Evolutionary conservation across 148 eudicot genomes (phyloP).

Genomic region (Simmondsia chinensis): DNA sequence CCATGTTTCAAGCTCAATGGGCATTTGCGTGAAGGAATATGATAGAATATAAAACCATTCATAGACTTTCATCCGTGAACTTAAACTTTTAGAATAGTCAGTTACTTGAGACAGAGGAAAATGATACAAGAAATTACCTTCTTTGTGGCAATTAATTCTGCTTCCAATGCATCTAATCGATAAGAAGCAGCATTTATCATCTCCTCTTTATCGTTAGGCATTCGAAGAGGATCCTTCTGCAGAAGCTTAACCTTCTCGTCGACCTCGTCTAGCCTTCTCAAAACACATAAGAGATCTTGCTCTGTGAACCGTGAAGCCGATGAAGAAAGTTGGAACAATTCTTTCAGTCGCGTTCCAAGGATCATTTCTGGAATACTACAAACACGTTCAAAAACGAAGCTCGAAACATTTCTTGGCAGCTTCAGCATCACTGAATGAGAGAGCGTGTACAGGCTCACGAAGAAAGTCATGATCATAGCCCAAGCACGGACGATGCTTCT

Average conservation of each 20-base stretch:
- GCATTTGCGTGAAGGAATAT: too few species aligned
- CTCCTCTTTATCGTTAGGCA: constrained; percentile 70
- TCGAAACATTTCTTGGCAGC: constrained; percentile 12
- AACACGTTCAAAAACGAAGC: constrained; percentile 1
- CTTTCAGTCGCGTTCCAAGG: constrained; percentile 10
- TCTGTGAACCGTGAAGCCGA: constrained; percentile 12
- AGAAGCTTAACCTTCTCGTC: constrained; percentile 55
- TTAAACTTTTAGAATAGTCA: too few species aligned
- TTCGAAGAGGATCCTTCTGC: constrained; percentile 32
- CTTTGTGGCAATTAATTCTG: constrained; percentile 59
- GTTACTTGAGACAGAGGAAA: not conserved
- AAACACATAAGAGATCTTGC: constrained; percentile 16
- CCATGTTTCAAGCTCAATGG: too few species aligned
- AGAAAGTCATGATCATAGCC: constrained; percentile 28
- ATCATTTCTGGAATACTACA: constrained; percentile 6
- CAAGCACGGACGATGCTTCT: constrained; percentile 14
- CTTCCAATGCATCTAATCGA: constrained; percentile 77
- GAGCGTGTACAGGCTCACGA: constrained; percentile 12
- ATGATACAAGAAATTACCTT: constrained; percentile 20
- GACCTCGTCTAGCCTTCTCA: constrained; percentile 52
- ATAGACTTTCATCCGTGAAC: too few species aligned
- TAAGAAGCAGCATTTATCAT: constrained; percentile 58
- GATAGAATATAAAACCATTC: too few species aligned
- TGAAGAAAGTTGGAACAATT: constrained; percentile 13
- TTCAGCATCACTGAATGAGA: constrained; percentile 12